Evolutionary conservation across 305 asterid genomes (phyloP).

Genomic region (Lippia alba): DNA sequence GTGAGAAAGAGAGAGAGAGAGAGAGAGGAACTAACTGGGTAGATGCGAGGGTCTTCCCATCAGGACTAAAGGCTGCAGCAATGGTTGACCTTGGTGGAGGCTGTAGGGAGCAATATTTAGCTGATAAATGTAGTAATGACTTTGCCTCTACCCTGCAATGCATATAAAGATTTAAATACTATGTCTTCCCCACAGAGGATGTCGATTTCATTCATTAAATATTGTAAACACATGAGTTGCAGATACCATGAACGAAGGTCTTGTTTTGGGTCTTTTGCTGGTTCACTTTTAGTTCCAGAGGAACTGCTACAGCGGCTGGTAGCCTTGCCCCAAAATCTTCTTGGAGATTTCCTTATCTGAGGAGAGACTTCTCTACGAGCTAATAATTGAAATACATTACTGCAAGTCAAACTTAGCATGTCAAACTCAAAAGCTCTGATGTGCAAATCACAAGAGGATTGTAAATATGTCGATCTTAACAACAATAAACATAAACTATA

Average conservation of each 20-base stretch:
- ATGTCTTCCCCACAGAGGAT: neutral
- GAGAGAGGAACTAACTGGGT: constrained; percentile 71
- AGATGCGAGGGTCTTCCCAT: constrained; percentile 94
- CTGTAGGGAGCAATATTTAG: constrained; percentile 78
- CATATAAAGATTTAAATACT: constrained; percentile 6
- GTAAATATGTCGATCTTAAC: constrained; percentile 4
- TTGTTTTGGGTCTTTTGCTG: constrained; percentile 74
- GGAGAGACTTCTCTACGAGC: constrained; percentile 89
- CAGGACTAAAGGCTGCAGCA: constrained; percentile 97
- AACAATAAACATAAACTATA: neutral
- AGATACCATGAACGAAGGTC: constrained; percentile 88
- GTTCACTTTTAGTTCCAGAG: constrained; percentile 46
- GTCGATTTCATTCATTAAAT: constrained; percentile 20
- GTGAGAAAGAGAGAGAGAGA: constrained; percentile 17
- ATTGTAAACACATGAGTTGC: constrained; percentile 15
- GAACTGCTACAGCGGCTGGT: constrained; percentile 51
- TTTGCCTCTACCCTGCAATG: constrained; percentile 89
- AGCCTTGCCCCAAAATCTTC: constrained; percentile 68
- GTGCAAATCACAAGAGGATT: neutral
- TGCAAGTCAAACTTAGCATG: constrained; percentile 48
- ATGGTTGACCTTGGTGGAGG: constrained; percentile 98
- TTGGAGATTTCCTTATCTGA: constrained; percentile 66
- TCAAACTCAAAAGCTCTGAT: constrained; percentile 18
- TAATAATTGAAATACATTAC: constrained; percentile 70
- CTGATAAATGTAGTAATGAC: constrained; percentile 77